phyloP scores from a whole-genome alignment of 495 filamentous ascomycete genomes.

The Hypomontagnella monticulosa region DNA sequence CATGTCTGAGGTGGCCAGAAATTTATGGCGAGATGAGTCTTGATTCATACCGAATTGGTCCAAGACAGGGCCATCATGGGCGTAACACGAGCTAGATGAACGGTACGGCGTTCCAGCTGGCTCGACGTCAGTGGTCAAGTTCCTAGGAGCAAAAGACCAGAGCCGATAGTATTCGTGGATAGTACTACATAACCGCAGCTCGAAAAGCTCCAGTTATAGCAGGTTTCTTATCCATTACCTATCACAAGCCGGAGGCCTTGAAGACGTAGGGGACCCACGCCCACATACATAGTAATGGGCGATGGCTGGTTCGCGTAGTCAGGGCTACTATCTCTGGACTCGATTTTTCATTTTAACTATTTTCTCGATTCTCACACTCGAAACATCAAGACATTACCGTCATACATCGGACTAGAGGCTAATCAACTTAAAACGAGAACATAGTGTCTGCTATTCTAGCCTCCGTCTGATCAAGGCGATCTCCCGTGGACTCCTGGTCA shows the following conservation, averaged over 20 bases:
- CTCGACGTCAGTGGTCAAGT: slow-evolving; percentile 24
- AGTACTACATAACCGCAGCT: slow-evolving; percentile 16
- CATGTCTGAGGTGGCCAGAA: slow-evolving; percentile 15
- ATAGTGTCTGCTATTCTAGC: not conserved
- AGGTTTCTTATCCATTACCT: slow-evolving; percentile 7
- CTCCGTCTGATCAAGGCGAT: slow-evolving; percentile 9
- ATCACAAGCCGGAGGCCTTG: slow-evolving; percentile 26
- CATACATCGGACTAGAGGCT: slow-evolving; percentile 5
- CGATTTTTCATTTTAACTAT: not conserved
- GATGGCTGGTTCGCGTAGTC: slow-evolving; percentile 20
- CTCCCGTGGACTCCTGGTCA: slow-evolving; percentile 22
- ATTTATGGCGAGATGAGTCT: not conserved
- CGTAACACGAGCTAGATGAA: slow-evolving; percentile 12
- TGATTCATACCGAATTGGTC: slow-evolving; percentile 5
- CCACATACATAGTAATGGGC: slow-evolving; percentile 18
- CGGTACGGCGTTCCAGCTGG: slow-evolving; percentile 26
- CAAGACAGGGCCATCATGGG: not conserved
- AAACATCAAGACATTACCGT: slow-evolving; percentile 10
- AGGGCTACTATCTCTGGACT: not conserved
- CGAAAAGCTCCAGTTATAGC: slow-evolving; percentile 4
- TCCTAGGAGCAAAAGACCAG: not conserved
- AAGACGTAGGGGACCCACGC: slow-evolving; percentile 5
- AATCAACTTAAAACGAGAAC: slow-evolving; percentile 24
- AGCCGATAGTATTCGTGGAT: slow-evolving; percentile 8
- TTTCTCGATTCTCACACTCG: not conserved